Conservation (phyloP, 352 stramenopile species). For the Phytophthora podocarpi region DNA sequence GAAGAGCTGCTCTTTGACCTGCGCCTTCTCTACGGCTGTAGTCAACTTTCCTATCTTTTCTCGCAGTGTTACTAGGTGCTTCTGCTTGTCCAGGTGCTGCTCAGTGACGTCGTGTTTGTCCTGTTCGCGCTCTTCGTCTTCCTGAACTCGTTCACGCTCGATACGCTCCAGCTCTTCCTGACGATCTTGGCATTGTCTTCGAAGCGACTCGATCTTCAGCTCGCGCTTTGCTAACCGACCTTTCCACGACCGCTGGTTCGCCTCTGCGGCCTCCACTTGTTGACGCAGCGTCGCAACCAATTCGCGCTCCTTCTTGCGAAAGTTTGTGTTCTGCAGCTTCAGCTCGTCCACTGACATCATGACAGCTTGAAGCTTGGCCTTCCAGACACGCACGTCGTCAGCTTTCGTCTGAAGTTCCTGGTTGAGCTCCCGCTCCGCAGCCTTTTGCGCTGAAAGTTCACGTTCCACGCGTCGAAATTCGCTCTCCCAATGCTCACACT, state of each 20-base stretch:
- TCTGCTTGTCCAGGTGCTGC: conserved; percentile 43
- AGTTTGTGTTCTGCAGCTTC: conserved; percentile 35
- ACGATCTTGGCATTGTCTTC: conserved; percentile 35
- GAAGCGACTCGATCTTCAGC: conserved; percentile 38
- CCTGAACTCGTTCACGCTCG: conserved; percentile 23
- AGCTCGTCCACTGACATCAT: conserved; percentile 39
- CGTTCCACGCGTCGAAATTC: conserved; percentile 47
- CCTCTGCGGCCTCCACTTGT: conserved; percentile 29
- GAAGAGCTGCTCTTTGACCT: conserved; percentile 51
- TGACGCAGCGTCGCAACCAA: conserved; percentile 20
- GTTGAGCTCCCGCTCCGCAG: conserved; percentile 15
- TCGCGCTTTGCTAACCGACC: conserved; percentile 36
- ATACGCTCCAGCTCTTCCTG: conserved; percentile 22
- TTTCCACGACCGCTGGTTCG: conserved; percentile 33
- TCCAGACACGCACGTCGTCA: conserved; percentile 45
- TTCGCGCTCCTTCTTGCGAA: conserved; percentile 32
- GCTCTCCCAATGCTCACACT: conserved; percentile 57
- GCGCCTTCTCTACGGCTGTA: conserved; percentile 41
- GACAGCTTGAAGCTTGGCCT: conserved; percentile 46
- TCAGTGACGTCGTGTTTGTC: conserved; percentile 28
- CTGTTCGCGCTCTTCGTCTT: conserved; percentile 23
- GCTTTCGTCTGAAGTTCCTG: conserved; percentile 24
- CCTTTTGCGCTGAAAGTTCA: conserved; percentile 24
- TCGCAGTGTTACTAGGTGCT: conserved; percentile 30
- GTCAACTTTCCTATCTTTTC: conserved; percentile 30